phyloP scores from a whole-genome alignment of 2,329 filamentous ascomycete species.

The Westerdykella sp. region DNA sequence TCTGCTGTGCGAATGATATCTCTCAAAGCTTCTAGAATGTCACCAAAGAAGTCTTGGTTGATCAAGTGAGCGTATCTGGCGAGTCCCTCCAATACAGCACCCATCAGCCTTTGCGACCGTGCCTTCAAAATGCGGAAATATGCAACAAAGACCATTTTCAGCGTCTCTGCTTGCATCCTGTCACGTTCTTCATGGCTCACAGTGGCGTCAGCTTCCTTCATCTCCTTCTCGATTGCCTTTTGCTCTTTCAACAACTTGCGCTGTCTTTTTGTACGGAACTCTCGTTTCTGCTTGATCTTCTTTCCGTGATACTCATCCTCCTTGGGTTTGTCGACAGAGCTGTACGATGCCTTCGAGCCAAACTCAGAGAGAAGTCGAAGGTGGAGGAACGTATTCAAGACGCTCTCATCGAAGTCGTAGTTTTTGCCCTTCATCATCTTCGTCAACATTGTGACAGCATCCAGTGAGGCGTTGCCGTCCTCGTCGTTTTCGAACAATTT shows the following conservation, averaged over 20 bases:
- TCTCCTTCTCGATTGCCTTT: constrained; percentile 84
- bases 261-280: constrained; percentile 83
- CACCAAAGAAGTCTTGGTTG: constrained; percentile 98
- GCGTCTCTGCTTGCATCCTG: constrained; percentile 86
- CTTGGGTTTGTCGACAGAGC: constrained; percentile 61
- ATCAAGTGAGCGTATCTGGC: constrained; percentile 94
- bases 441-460: constrained; percentile 74
- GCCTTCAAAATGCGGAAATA: constrained; percentile 94
- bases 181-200: constrained; percentile 91
- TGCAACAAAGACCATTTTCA: constrained; percentile 90
- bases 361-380: constrained; percentile 85
- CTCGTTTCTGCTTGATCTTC: constrained; percentile 66
- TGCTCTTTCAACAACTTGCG: constrained; percentile 79
- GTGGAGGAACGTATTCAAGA: constrained; percentile 85
- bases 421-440: constrained; percentile 93
- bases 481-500: constrained; percentile 80
- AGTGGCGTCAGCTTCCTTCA: constrained; percentile 83
- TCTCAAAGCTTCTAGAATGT: constrained; percentile 87
- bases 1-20: constrained; percentile 76
- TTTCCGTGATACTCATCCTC: constrained; percentile 45
- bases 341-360: constrained; percentile 71
- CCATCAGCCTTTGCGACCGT: constrained; percentile 78
- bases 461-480: constrained; percentile 79
- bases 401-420: constrained; percentile 75
- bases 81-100: constrained; percentile 89